Evolutionary conservation across 2,329 filamentous ascomycete genomes (phyloP).

Genomic region (Botrytis medusae): DNA sequence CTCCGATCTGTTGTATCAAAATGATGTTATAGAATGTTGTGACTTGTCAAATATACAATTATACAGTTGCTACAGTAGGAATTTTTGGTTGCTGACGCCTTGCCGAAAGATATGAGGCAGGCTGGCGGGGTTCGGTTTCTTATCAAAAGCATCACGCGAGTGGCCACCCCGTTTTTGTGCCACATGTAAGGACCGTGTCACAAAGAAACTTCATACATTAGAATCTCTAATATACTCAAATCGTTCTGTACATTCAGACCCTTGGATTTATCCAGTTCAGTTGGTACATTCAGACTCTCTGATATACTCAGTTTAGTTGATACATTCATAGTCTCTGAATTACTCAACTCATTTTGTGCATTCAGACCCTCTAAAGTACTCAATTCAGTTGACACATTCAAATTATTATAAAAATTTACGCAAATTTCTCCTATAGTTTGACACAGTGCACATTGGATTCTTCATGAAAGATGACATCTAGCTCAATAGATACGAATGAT

Average conservation of each 20-base stretch:
- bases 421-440: not conserved
- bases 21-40: not conserved
- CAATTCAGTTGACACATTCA: no score
- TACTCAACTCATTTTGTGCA: no score
- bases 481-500: not conserved
- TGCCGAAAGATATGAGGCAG: not conserved
- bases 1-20: not conserved
- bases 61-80: not conserved
- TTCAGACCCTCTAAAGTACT: no score
- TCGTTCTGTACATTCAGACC: no score
- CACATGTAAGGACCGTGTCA: not conserved
- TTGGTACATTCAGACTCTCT: no score
- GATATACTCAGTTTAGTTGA: no score
- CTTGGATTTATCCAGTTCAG: no score
- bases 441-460: not conserved
- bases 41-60: not conserved
- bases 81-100: conserved; percentile 9
- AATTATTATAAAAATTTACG: no score
- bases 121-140: conserved; percentile 16
- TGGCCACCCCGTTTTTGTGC: not conserved
- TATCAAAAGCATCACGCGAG: conserved; percentile 16
- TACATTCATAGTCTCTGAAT: no score
- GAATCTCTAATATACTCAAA: no score
- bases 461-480: not conserved
- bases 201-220: no score